Evolutionary conservation across 257 asterid genomes (phyloP).

Genomic region (Avicennia marina): DNA sequence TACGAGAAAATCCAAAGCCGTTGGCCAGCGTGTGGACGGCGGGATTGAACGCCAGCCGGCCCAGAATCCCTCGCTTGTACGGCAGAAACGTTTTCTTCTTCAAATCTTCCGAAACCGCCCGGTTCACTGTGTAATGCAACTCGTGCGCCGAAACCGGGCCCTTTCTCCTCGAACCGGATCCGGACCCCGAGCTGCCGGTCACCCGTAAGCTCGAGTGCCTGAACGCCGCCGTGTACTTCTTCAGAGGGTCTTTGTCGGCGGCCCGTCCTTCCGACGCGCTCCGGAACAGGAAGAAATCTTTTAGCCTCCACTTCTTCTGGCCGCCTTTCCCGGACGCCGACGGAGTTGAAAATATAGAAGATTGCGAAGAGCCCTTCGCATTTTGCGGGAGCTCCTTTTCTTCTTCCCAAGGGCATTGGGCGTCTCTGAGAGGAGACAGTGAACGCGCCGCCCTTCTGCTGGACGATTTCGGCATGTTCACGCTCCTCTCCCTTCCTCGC

Average conservation of each 20-base stretch:
- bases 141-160: constrained; percentile 60
- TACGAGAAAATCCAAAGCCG: constrained; percentile 53
- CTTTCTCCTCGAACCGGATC: constrained; percentile 28
- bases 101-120: constrained; percentile 59
- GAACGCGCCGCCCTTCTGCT: constrained; percentile 50
- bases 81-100: constrained; percentile 75
- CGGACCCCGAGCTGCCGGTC: neutral
- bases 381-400: constrained; percentile 28
- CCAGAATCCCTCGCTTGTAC: constrained; percentile 64
- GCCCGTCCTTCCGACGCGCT: constrained; percentile 55
- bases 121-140: constrained; percentile 52
- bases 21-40: constrained; percentile 53
- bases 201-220: constrained; percentile 23
- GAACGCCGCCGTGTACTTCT: constrained; percentile 33
- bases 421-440: constrained; percentile 45
- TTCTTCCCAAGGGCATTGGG: constrained; percentile 36
- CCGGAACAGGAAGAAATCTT: constrained; percentile 38
- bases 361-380: neutral
- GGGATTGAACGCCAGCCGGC: constrained; percentile 48
- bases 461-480: constrained; percentile 19
- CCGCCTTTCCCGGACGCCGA: constrained; percentile 18
- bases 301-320: constrained; percentile 38
- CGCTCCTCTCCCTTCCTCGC: constrained; percentile 37
- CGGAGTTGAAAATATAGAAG: constrained; percentile 11
- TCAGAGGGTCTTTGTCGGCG: constrained; percentile 37